Evolutionary conservation across 805 yeast species (phyloP).

Genomic region (Candida schatavii): DNA sequence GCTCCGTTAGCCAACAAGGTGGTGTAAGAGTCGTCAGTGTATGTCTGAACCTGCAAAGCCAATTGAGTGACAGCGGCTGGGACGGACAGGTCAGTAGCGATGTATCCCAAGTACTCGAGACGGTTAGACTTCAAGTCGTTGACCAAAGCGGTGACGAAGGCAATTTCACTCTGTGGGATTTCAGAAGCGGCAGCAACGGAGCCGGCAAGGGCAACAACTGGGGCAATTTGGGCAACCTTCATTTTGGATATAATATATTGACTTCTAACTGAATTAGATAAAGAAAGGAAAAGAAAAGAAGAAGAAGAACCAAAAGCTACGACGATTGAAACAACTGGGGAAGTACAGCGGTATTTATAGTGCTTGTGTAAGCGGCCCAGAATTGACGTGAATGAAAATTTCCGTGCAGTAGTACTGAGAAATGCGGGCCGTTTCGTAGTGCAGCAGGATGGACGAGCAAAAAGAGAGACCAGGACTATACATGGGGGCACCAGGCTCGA

Average conservation of each 20-base stretch:
- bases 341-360: no score
- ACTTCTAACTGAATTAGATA: background rate
- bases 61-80: conserved; percentile 1
- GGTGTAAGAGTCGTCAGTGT: conserved; percentile 1
- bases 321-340: no score
- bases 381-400: no score
- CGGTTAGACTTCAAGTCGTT: conserved; percentile 11
- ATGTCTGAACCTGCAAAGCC: conserved; percentile 1
- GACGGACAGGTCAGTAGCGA: background rate
- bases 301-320: background rate
- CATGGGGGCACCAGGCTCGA: no score
- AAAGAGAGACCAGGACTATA: no score
- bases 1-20: conserved; percentile 5
- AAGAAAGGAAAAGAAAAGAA: background rate
- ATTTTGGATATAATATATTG: background rate
- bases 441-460: no score
- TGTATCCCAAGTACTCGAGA: conserved; percentile 8
- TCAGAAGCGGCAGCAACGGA: background rate
- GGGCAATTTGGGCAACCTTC: background rate
- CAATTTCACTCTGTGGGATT: conserved; percentile 1
- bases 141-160: conserved; percentile 11
- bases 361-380: no score
- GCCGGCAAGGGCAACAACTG: background rate
- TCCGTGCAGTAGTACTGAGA: no score
- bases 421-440: no score